Evolutionary conservation across 129 eudicot genomes (phyloP), one percentile per base, ranked within the genome.

Genomic region (Silybum marianum): DNA sequence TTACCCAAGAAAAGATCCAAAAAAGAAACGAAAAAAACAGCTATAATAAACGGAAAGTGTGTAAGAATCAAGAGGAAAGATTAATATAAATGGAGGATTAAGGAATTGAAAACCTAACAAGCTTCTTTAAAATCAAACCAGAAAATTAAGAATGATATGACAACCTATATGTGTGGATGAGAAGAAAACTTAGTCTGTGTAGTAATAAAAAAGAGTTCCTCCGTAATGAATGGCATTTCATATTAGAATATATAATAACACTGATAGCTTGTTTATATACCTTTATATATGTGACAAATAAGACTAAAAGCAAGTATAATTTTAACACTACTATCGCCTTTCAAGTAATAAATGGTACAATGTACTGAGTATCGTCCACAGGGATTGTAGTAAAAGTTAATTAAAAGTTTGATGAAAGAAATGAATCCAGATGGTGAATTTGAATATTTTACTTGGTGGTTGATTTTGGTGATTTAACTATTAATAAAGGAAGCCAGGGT

Each of bases 111-210:
- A n/a, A 7, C 26, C 67, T 19, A 74, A 46, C 80, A 75, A 82
- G 42, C 30, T 42, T 30, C 22, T n/a, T n/a, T n/a, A n/a, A 30
- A 42, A 1, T 73, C 5, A 66, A 34, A 34, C n/a, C n/a, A n/a
- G n/a, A 74, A 74, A 74, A 11, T 30, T 11, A 74, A 81, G 74
- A 81, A 25, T 42, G 23, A 62, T 72, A 25, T 25, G 28, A 25
- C 28, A 25, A 25, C 28, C 0, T 25, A 25, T 25, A 25, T 25
- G 28, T 2, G 2, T 25, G 28, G 28, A 25, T 0, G 28, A 25
- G 28, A 2, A 25, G 28, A 25, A 25, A 25, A 89, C 98, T 92
- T 86, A 95, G 97, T 95, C 97, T 19, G 98, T 95, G 80, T 95
- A 95, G 77, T 78, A 95, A 90, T 88, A 88, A 73, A 92, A 87